Percentiles rank a stretch among this genome's conserved stretches.
Conservation (phyloP, 2,329 filamentous ascomycete genomes). For the Teratosphaeriaceae sp. region DNA sequence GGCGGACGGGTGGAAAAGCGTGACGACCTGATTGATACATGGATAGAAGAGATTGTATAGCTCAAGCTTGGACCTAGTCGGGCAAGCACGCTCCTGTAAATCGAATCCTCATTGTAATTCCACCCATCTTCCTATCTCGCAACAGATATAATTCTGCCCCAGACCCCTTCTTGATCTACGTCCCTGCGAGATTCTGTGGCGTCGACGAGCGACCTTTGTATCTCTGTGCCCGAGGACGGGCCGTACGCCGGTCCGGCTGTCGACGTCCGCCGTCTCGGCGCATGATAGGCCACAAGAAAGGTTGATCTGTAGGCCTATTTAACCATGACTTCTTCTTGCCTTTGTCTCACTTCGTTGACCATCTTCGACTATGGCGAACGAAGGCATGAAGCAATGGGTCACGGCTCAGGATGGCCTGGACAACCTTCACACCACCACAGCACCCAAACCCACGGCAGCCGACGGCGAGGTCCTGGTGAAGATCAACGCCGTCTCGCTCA, state of each 20-base stretch:
- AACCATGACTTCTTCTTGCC: neutral
- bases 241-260: too few relatives aligned
- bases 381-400: slow-evolving; percentile 33
- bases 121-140: too few relatives aligned
- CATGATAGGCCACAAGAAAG: too few relatives aligned
- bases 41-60: too few relatives aligned
- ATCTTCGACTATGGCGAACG: neutral
- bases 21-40: too few relatives aligned
- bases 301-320: neutral
- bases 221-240: too few relatives aligned
- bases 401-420: slow-evolving; percentile 38
- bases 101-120: neutral
- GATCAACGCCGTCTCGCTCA: slow-evolving; percentile 46
- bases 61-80: neutral
- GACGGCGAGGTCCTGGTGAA: slow-evolving; percentile 45
- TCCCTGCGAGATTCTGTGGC: too few relatives aligned
- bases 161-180: too few relatives aligned
- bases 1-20: too few relatives aligned
- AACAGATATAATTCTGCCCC: too few relatives aligned
- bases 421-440: slow-evolving; percentile 31
- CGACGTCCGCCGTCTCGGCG: too few relatives aligned
- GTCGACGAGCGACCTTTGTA: too few relatives aligned
- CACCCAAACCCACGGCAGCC: slow-evolving; percentile 28
- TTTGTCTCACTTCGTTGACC: neutral
- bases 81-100: neutral